phyloP scores from a whole-genome alignment of 257 asterid species.

The Nicotiana knightiana region DNA sequence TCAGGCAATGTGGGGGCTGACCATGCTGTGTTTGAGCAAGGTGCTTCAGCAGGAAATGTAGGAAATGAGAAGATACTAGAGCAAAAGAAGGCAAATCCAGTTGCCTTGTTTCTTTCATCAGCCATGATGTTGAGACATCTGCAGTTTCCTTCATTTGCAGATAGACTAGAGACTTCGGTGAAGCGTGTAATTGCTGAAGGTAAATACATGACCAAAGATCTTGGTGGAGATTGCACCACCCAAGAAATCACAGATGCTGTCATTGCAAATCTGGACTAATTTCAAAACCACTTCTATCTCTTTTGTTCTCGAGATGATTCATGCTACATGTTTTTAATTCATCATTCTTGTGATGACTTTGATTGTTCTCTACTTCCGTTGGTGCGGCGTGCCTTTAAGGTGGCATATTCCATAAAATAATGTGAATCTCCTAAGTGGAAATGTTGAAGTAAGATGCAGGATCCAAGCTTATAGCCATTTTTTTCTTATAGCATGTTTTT shows the following conservation, averaged over 20 bases:
- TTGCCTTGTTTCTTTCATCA: slow-evolving; percentile 84
- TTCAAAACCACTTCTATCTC: not conserved
- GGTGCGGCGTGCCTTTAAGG: not conserved
- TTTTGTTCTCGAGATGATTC: not conserved
- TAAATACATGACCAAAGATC: slow-evolving; percentile 71
- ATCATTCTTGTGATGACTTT: not conserved
- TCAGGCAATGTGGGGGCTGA: slow-evolving; percentile 94
- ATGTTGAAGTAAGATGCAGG: not conserved
- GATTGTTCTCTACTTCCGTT: not conserved
- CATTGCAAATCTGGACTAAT: slow-evolving; percentile 56
- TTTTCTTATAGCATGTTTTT: not conserved
- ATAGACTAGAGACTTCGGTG: slow-evolving; percentile 82
- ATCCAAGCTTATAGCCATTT: slow-evolving; percentile 1
- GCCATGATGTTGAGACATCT: slow-evolving; percentile 97
- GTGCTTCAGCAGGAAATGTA: slow-evolving; percentile 97
- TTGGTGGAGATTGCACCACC: slow-evolving; percentile 78
- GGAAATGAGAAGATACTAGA: slow-evolving; percentile 57
- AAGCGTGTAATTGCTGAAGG: slow-evolving; percentile 69
- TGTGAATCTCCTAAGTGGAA: not conserved
- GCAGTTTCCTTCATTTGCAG: slow-evolving; percentile 96
- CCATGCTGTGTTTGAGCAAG: slow-evolving; percentile 93
- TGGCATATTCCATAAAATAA: not conserved
- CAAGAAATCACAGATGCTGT: slow-evolving; percentile 94
- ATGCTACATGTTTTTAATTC: not conserved
- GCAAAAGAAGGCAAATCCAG: slow-evolving; percentile 85